Evolutionary conservation across 345 rosid genomes (phyloP).

Genomic region (Kandelia obovata): DNA sequence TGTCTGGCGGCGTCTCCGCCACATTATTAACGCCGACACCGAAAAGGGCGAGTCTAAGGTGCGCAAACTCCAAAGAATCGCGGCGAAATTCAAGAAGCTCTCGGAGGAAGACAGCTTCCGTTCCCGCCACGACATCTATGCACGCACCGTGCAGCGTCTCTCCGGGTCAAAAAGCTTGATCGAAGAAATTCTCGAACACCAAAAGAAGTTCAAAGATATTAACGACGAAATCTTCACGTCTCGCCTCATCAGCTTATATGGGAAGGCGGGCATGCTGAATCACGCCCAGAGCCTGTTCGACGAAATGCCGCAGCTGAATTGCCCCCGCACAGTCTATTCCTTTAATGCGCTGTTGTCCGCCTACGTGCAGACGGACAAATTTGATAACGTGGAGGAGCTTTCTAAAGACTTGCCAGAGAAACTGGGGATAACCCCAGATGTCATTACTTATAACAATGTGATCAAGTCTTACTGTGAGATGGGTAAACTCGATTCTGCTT

Average conservation of each 20-base stretch:
- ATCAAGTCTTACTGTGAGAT: slow-evolving; percentile 54
- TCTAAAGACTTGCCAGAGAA: slow-evolving; percentile 41
- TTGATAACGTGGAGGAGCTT: slow-evolving; percentile 38
- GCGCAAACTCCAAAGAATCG: slow-evolving; percentile 10
- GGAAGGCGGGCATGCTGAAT: slow-evolving; percentile 56
- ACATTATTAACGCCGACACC: slow-evolving; percentile 5
- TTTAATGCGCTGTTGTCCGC: slow-evolving; percentile 61
- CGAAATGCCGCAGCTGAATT: slow-evolving; percentile 57
- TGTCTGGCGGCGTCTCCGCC: slow-evolving; percentile 5
- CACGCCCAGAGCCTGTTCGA: slow-evolving; percentile 70
- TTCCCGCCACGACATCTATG: slow-evolving; percentile 6
- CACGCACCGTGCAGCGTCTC: slow-evolving; percentile 14
- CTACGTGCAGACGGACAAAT: slow-evolving; percentile 48
- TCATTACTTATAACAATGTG: slow-evolving; percentile 49
- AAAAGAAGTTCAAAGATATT: slow-evolving; percentile 54
- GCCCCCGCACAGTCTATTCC: slow-evolving; percentile 56
- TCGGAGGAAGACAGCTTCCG: slow-evolving; percentile 17
- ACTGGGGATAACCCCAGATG: slow-evolving; percentile 48
- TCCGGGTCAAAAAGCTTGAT: slow-evolving; percentile 47
- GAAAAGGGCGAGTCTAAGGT: neutral
- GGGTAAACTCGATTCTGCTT: slow-evolving; percentile 45
- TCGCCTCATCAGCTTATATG: slow-evolving; percentile 47
- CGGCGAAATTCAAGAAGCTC: slow-evolving; percentile 8
- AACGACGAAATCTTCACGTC: slow-evolving; percentile 54
- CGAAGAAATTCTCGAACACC: slow-evolving; percentile 65